Evolutionary conservation across 225 moss, liverwort and hornwort species (phyloP), one percentile per base, ranked within the genome.

Genomic region (Thuidium tamariscinum): DNA sequence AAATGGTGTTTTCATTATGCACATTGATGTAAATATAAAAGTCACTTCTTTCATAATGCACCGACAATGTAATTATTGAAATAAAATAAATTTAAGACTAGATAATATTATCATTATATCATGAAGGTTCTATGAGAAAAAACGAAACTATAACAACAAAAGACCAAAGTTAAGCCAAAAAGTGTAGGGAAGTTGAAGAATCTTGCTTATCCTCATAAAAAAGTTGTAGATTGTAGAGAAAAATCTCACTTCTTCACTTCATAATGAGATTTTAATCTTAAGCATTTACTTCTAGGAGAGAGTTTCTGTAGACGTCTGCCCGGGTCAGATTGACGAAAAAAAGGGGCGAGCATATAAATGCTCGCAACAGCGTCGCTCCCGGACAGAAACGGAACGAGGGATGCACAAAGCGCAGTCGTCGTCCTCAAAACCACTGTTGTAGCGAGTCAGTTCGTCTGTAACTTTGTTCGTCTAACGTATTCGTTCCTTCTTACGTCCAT

Each of bases 81-180:
- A 37, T 67, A 65, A 5, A 32, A 9, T n/a, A 32, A 17, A 0
- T n/a, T 65, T 65, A 3, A 11, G 41, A 39, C 0, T 27, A 26
- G 15, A 70, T 42, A 27, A 25, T 70, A 14, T 41, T 5, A 70
- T 26, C 9, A 70, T 42, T 27, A 44, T 1, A 44, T 1, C 0
- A 0, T 7, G 17, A 27, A 44, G 16, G 2, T 9, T 44, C 5
- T 16, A 6, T 0, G 3, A n/a, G n/a, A 26, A 5, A 27, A 44
- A 70, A 42, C 1, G 27, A 13, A 42, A 42, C 0, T 9, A 3
- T 2, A 26, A 16, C 42, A 16, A 9, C 27, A 9, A 42, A 15
- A 27, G 9, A 16, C 26, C 42, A 0, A 42, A 26, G 8, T 2
- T 46, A 46, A 29, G 18, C 18, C 19, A 11, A 16, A n/a, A n/a